phyloP scores from a whole-genome alignment of 179 eudicot species.

The Silene coronaria region DNA sequence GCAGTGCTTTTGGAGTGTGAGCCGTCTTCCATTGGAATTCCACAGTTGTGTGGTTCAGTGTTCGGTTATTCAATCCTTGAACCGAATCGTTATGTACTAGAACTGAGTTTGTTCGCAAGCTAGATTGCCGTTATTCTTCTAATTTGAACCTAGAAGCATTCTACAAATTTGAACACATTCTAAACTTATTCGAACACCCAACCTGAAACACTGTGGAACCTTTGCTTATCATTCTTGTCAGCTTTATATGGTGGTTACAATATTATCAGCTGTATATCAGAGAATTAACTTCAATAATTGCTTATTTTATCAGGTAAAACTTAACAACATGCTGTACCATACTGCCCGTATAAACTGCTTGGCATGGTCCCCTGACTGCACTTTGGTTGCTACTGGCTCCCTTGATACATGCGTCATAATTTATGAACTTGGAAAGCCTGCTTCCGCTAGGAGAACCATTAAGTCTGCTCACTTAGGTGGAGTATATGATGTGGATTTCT shows the following conservation, averaged over 20 bases:
- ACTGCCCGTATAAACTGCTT: conserved; percentile 82
- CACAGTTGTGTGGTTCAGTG: background rate
- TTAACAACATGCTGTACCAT: conserved; percentile 84
- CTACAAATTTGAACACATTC: too few relatives aligned
- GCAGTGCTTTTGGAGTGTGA: background rate
- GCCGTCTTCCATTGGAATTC: background rate
- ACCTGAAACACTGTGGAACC: background rate
- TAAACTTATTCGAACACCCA: background rate
- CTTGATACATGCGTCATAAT: conserved; percentile 77
- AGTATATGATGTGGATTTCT: conserved; percentile 72
- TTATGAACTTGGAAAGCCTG: conserved; percentile 65
- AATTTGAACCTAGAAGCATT: background rate
- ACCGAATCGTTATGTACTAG: background rate
- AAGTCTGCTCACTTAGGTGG: conserved; percentile 91
- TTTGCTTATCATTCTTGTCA: background rate
- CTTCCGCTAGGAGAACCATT: conserved; percentile 67
- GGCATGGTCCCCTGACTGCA: conserved; percentile 84
- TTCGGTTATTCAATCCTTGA: background rate
- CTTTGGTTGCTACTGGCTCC: conserved; percentile 83
- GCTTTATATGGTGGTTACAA: background rate
- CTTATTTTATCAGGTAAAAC: conserved; percentile 59
- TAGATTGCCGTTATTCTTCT: background rate
- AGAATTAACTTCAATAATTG: background rate
- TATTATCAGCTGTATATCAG: background rate
- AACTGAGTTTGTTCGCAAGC: background rate